Base-by-base conservation (phyloP, 805 yeast species). In the Barnettozyma populi region DNA sequence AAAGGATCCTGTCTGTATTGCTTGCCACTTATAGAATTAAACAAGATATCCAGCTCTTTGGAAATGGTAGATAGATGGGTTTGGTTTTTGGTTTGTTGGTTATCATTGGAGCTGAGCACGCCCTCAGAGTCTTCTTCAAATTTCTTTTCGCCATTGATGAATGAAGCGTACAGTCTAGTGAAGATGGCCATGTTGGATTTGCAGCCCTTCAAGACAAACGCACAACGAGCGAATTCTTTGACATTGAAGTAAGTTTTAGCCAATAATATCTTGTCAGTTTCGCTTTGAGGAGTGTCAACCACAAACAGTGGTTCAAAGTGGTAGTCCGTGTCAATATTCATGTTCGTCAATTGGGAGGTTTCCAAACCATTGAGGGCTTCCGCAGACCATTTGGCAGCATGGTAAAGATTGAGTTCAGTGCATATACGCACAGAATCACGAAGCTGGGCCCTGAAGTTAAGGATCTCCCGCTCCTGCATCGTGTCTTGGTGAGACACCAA, bases 211-310 rank as follows among this genome's bases (percentile, higher is more conserved):
- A 94, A 67, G 13, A 73, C 73, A 55, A 72, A 70, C 5, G 85
- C 79, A 48, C 90, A 86, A 24, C 98, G 68, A 48, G 84, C 92
- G 61, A 83, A 92, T 65, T 94, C 98, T 57, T 85, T 82, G 59
- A 88, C 80, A 57, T 80, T 84, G 70, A 92, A 88, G 60, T 86
- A 82, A 0, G 86, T 64, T 46, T 80, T 78, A 1, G 92, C 97
- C 24, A 88, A 68, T 14, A 78, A 53, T 24, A 85, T 66, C 49
- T 68, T 66, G 48, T 76, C 74, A 43, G 63, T 57, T 48, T 80
- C 81, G 43, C 60, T 38, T 21, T 14, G 10, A 1, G 49, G 46
- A 4, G 32, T 35, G 10, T 35, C 31, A 19, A 36, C 24, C 14
- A 43, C 7, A 16, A 21, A 29, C 27, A 39, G 35, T 34, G 47